Conservation (phyloP, 352 stramenopile species). For the Plasmopara halstedii region DNA sequence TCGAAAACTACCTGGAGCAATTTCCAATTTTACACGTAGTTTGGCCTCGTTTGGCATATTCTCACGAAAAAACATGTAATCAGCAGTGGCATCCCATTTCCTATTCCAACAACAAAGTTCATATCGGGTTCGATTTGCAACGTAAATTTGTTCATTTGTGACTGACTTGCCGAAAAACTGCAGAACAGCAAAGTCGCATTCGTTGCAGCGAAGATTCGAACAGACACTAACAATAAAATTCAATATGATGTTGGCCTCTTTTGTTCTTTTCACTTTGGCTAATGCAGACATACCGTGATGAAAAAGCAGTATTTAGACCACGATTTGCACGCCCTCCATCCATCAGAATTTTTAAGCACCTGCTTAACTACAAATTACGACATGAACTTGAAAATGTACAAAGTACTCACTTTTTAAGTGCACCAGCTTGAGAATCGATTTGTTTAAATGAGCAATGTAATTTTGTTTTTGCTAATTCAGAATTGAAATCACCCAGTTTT, state of each 20-base stretch:
- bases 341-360: constrained; percentile 48
- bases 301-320: constrained; percentile 49
- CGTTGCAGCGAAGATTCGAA: constrained; percentile 70
- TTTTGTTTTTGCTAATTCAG: constrained; percentile 14
- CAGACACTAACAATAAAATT: constrained; percentile 28
- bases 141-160: not conserved
- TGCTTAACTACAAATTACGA: constrained; percentile 12
- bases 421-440: constrained; percentile 30
- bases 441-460: constrained; percentile 10
- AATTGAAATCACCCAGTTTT: constrained; percentile 23
- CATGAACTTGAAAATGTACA: not conserved
- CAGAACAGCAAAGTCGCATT: constrained; percentile 75
- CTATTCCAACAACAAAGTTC: constrained; percentile 14
- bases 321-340: constrained; percentile 48
- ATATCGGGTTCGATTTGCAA: not conserved
- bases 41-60: constrained; percentile 69
- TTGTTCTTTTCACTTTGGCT: not conserved
- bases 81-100: constrained; percentile 56
- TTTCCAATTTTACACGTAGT: constrained; percentile 57
- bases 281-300: constrained; percentile 16
- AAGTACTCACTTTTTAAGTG: constrained; percentile 49
- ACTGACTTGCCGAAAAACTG: constrained; percentile 66
- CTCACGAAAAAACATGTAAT: constrained; percentile 85
- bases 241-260: not conserved
- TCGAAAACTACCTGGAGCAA: constrained; percentile 24